Evolutionary conservation across 2,329 filamentous ascomycete species (phyloP).

Genomic region (Fusarium humuli): DNA sequence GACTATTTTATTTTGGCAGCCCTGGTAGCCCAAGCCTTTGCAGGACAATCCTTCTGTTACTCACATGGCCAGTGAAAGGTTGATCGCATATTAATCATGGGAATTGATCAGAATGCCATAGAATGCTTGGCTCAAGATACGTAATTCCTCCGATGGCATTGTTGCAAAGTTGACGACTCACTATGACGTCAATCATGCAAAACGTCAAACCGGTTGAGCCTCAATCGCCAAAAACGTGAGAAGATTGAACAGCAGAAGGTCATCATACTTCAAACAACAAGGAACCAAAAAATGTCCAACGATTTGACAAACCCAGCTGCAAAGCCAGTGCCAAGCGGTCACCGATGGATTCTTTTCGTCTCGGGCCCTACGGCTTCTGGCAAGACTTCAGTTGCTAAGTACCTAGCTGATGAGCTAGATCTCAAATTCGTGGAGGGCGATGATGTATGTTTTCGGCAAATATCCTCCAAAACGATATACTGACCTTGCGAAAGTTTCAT

Average conservation of each 20-base stretch:
- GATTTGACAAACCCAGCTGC: not conserved
- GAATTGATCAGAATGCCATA: not conserved
- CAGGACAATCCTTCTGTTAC: no score
- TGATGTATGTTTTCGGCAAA: not conserved
- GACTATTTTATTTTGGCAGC: no score
- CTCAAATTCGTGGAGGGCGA: conserved; percentile 34
- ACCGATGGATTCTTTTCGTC: conserved; percentile 35
- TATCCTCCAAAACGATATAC: fast-evolving
- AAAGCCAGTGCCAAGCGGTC: conserved; percentile 6
- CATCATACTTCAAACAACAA: fast-evolving
- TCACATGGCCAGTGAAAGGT: not conserved
- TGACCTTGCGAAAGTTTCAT: conserved; percentile 10
- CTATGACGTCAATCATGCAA: conserved; percentile 14
- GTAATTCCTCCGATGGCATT: not conserved
- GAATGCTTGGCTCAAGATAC: not conserved
- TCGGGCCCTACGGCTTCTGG: conserved; percentile 32
- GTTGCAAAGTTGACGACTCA: not conserved
- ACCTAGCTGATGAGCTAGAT: conserved; percentile 16
- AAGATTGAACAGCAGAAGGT: fast-evolving
- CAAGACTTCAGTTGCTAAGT: conserved; percentile 27
- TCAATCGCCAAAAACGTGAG: not conserved
- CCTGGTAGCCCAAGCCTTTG: no score
- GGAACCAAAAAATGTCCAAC: not conserved
- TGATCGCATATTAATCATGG: no score
- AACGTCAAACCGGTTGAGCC: not conserved